Percentiles rank a stretch among this genome's conserved stretches.
Conservation (phyloP, 345 rosid genomes). For the Litchi chinensis region DNA sequence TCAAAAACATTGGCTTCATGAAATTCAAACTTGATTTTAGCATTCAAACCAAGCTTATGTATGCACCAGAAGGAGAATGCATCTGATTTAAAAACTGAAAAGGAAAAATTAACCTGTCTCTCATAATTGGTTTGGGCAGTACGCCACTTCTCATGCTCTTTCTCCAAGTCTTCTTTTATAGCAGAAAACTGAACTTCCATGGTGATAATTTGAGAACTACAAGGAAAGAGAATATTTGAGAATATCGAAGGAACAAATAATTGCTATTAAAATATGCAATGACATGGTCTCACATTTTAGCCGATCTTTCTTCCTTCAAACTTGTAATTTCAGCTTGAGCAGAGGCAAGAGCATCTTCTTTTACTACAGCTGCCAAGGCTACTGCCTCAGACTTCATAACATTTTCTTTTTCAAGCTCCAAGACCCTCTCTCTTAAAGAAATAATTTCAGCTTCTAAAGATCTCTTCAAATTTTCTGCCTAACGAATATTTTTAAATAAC, state of each 20-base stretch:
- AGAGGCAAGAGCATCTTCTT: conserved; percentile 71
- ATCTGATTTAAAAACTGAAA: not conserved
- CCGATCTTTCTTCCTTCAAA: conserved; percentile 68
- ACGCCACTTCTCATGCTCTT: conserved; percentile 77
- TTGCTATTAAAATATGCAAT: conserved; percentile 11
- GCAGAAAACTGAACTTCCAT: conserved; percentile 67
- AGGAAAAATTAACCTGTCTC: conserved; percentile 68
- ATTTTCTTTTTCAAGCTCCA: conserved; percentile 74
- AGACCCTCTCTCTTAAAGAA: conserved; percentile 67
- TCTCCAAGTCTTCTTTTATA: conserved; percentile 70
- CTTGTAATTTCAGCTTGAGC: conserved; percentile 60
- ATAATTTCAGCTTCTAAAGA: conserved; percentile 72
- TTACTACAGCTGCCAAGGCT: conserved; percentile 63
- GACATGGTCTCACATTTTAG: conserved; percentile 53
- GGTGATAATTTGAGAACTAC: conserved; percentile 67
- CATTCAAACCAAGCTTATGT: not conserved
- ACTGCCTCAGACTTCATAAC: conserved; percentile 68
- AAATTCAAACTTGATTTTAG: not conserved
- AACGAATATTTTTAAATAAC: conserved; percentile 16
- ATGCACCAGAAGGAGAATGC: not conserved
- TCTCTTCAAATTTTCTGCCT: conserved; percentile 73
- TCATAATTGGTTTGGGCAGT: conserved; percentile 87
- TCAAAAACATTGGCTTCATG: not conserved
- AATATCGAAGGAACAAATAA: conserved; percentile 12
- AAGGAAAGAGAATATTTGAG: conserved; percentile 29